Evolutionary conservation across 1,284 basidiomycete species (phyloP), one percentile per base, ranked within the genome.

Genomic region (Polyporus tsugae): DNA sequence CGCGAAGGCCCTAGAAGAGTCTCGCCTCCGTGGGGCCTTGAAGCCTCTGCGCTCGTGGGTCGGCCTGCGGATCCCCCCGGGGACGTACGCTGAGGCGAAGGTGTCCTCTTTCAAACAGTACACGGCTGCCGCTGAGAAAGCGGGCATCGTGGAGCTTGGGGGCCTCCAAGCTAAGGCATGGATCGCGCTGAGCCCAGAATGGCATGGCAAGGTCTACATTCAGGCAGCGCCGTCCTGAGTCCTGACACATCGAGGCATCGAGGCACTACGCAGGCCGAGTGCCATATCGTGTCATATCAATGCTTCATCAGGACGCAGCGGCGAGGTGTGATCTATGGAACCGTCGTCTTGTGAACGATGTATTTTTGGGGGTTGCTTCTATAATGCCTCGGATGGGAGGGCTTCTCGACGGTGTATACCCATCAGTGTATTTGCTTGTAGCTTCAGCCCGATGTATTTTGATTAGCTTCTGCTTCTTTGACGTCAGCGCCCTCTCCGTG

Each of bases 101-200:
- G 82, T 82, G 39, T 69, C 75, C 1, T 81, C 73, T 52, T 89
- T 89, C 73, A 81, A 78, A 60, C 77, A 84, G 36, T 90, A 87
- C 70, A 73, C 79, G 10, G 74, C 75, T 15, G 68, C 85, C 35
- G 89, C 89, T 15, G 80, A 84, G 72, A 73, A 82, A 61, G 77
- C 75, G 7, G 84, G 83, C 2, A 74, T 90, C 17, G 75, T 90
- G 35, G 77, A 79, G n/a, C 77, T 87, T 6, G 87, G 88, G 17
- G 86, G 85, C 4, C 70, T 17, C 38, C 76, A 78, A 1, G 80
- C 76, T 0, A 73, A 76, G 3, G 80, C 82, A 15, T 89, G 88
- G 87, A 85, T 90, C 59, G 73, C 79, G 1, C 73, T 89, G 52
- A 52, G 39, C 29, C 68, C 72, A 4, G 62, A 42, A 15, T 75